These are phyloP conservation scores for Solioccasus polychromus DNA, from an alignment of 768 basidiomycete species.

Conservation along the genomic window DNA sequence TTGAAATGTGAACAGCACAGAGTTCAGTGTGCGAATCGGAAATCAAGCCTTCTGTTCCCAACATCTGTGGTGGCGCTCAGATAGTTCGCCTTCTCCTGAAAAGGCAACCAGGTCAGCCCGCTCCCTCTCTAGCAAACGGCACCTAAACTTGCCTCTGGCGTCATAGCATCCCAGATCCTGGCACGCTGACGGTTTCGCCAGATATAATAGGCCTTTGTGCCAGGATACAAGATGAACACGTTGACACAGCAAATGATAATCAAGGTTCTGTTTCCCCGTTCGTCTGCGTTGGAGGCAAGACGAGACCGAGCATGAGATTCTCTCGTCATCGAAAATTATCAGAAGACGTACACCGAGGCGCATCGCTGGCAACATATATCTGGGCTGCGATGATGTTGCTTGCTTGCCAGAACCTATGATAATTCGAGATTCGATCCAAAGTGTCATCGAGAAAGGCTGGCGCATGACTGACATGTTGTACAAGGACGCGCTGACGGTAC, in stretches of 20 bases:
- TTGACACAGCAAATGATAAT: conserved; percentile 53
- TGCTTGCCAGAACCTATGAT: conserved; percentile 41
- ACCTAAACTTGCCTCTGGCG: conserved; percentile 41
- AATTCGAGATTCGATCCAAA: not conserved
- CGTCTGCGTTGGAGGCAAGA: too few species aligned
- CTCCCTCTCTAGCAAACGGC: too few species aligned
- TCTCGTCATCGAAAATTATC: not conserved
- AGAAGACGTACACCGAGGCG: conserved; percentile 43
- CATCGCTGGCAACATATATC: conserved; percentile 58
- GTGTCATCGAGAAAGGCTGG: not conserved
- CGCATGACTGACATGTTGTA: conserved; percentile 48
- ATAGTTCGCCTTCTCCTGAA: conserved; percentile 54
- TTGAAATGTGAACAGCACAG: too few species aligned
- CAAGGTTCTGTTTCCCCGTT: conserved; percentile 54
- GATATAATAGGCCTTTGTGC: conserved; percentile 52
- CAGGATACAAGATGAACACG: conserved; percentile 50
- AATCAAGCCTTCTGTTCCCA: conserved; percentile 60
- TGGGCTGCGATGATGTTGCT: conserved; percentile 46
- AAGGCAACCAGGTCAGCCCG: too few species aligned
- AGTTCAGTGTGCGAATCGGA: conserved; percentile 60
- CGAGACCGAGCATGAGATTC: not conserved
- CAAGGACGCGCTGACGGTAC: conserved; percentile 57
- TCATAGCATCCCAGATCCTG: conserved; percentile 58
- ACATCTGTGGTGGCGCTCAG: conserved; percentile 38
- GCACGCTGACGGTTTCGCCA: conserved; percentile 57